phyloP scores from a whole-genome alignment of 352 stramenopile species.

The Phytophthora litchii region DNA sequence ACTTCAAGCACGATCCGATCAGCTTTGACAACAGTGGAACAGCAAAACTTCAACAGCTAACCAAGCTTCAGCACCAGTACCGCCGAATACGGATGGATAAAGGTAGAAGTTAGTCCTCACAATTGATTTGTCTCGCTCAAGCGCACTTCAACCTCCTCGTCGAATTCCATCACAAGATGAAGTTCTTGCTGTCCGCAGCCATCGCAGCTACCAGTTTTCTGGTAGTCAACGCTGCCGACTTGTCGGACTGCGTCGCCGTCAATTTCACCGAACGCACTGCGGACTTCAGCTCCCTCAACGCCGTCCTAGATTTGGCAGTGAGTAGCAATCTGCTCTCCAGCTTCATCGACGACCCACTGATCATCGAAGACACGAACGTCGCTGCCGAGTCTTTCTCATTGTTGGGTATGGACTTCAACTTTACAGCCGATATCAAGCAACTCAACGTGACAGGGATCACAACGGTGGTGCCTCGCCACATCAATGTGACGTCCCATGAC shows the following conservation, averaged over 20 bases:
- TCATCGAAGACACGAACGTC: slow-evolving; percentile 32
- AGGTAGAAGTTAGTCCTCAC: slow-evolving; percentile 2
- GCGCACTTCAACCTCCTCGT: background rate
- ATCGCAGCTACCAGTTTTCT: slow-evolving; percentile 9
- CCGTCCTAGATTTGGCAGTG: slow-evolving; percentile 35
- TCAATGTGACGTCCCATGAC: slow-evolving; percentile 41
- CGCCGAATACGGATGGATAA: too few relatives aligned
- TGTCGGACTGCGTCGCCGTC: slow-evolving; percentile 30
- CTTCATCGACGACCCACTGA: slow-evolving; percentile 39
- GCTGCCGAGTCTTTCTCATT: slow-evolving; percentile 32
- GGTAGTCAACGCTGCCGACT: slow-evolving; percentile 5
- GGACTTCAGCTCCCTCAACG: slow-evolving; percentile 41
- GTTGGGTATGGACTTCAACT: slow-evolving; percentile 38
- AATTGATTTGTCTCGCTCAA: slow-evolving; percentile 16
- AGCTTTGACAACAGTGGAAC: slow-evolving; percentile 20
- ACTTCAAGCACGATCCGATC: slow-evolving; percentile 16
- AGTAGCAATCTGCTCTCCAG: slow-evolving; percentile 31
- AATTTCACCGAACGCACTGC: slow-evolving; percentile 32
- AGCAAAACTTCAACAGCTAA: slow-evolving; percentile 17
- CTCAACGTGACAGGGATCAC: slow-evolving; percentile 40
- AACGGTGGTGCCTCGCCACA: slow-evolving; percentile 34
- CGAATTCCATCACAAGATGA: slow-evolving; percentile 13
- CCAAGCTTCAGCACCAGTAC: background rate
- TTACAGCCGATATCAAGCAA: slow-evolving; percentile 32
- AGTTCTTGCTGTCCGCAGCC: slow-evolving; percentile 18